Conservation (phyloP, 768 basidiomycete genomes). For the Steccherinum ochraceum region DNA sequence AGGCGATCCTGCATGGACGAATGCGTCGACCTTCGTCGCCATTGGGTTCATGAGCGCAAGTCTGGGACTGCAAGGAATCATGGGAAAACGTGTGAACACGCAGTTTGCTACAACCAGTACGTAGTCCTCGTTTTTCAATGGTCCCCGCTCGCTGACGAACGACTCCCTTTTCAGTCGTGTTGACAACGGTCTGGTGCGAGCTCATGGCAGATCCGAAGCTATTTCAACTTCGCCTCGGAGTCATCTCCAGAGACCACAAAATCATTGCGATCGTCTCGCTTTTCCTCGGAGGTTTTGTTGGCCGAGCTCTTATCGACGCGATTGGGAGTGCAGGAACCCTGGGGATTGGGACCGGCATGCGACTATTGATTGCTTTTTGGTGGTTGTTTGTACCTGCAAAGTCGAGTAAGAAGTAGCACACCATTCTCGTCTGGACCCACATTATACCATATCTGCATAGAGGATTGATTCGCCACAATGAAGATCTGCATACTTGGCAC, state of each 20-base stretch:
- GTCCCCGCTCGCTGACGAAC: slow-evolving; percentile 2
- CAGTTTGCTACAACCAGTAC: slow-evolving; percentile 74
- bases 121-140: slow-evolving; percentile 19
- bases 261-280: slow-evolving; percentile 58
- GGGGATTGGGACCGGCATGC: slow-evolving; percentile 59
- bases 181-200: slow-evolving; percentile 88
- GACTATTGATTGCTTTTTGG: slow-evolving; percentile 51
- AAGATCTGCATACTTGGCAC: no score
- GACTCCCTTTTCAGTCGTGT: slow-evolving; percentile 45
- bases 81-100: slow-evolving; percentile 74
- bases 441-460: no score
- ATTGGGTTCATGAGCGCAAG: slow-evolving; percentile 75
- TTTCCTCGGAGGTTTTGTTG: slow-evolving; percentile 70
- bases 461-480: no score
- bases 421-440: no score
- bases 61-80: slow-evolving; percentile 81
- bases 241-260: slow-evolving; percentile 65
- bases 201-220: slow-evolving; percentile 77
- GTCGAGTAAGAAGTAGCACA: slow-evolving; percentile 11
- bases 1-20: slow-evolving; percentile 66
- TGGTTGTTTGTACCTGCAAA: slow-evolving; percentile 63
- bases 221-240: slow-evolving; percentile 46
- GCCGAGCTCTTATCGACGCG: slow-evolving; percentile 51
- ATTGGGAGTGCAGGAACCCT: slow-evolving; percentile 59
- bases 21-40: slow-evolving; percentile 57